Evolutionary conservation across 441 rosid genomes (phyloP).

Genomic region (Hypseocharis bilobata): DNA sequence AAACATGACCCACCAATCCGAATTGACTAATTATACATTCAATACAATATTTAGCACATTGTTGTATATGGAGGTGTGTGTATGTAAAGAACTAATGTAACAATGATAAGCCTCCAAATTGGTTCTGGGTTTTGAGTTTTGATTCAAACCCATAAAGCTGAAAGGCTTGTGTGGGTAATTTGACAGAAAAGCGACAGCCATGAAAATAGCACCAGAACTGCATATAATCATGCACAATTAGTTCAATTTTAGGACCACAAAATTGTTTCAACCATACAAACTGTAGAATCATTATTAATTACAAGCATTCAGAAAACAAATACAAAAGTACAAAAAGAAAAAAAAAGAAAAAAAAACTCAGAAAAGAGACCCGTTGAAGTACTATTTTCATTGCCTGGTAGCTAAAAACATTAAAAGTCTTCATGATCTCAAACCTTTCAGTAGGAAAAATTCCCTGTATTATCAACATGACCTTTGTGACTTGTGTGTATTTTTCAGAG

Average conservation of each 20-base stretch:
- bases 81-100: no score
- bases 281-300: slow-evolving; percentile 22
- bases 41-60: no score
- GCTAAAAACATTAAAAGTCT: background rate
- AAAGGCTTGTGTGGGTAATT: no score
- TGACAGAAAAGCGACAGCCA: slow-evolving; percentile 20
- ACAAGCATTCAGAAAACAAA: slow-evolving; percentile 18
- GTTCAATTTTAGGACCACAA: slow-evolving; percentile 20
- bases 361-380: background rate
- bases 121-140: background rate
- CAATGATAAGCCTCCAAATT: no score
- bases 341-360: background rate
- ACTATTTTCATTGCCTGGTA: background rate
- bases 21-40: slow-evolving; percentile 6
- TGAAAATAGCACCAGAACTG: slow-evolving; percentile 22
- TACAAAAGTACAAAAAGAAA: slow-evolving; percentile 8
- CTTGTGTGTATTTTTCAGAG: slow-evolving; percentile 16
- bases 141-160: no score
- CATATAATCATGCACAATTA: slow-evolving; percentile 13
- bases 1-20: slow-evolving; percentile 16
- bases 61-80: no score
- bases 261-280: slow-evolving; percentile 26
- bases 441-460: slow-evolving; percentile 28
- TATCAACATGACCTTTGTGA: slow-evolving; percentile 19
- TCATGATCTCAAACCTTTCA: slow-evolving; percentile 20